Percentiles rank a stretch among this genome's conserved stretches.
phyloP scores from a whole-genome alignment of 2,329 filamentous ascomycete species.

The Botrytis squamosa region DNA sequence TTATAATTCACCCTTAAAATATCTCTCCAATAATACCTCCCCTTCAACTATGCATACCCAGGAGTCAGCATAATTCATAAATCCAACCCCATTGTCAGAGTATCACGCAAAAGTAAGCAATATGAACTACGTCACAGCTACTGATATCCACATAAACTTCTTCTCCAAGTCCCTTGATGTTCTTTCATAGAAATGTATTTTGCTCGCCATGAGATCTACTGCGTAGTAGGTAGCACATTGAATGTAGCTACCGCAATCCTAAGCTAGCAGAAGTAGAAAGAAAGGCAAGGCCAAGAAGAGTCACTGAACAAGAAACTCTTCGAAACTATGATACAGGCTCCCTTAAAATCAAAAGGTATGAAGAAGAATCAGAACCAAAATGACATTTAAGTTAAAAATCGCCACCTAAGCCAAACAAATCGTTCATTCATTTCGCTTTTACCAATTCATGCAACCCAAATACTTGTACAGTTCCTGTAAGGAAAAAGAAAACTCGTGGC shows the following conservation, averaged over 20 bases:
- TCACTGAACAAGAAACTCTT: neutral
- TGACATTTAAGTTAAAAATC: constrained; percentile 16
- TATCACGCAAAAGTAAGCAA: constrained; percentile 1
- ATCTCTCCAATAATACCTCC: no score
- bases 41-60: no score
- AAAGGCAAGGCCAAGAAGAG: constrained; percentile 4
- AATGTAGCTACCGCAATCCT: constrained; percentile 1
- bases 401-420: constrained; percentile 29
- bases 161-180: neutral
- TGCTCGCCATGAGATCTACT: neutral
- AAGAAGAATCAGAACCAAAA: constrained; percentile 8
- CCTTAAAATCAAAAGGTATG: constrained; percentile 7
- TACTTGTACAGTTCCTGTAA: constrained; percentile 35
- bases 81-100: neutral
- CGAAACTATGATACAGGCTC: constrained; percentile 17
- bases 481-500: constrained; percentile 27
- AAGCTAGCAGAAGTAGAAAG: neutral
- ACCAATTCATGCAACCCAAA: constrained; percentile 37
- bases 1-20: no score
- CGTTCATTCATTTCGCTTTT: constrained; percentile 33
- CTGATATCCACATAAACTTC: neutral
- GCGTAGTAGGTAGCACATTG: neutral
- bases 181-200: neutral
- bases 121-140: neutral
- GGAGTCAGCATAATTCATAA: neutral